Percentiles rank a stretch among this genome's conserved stretches.
phyloP scores from a whole-genome alignment of 2,329 filamentous ascomycete species.

The Trichoderma atrobrunneum region DNA sequence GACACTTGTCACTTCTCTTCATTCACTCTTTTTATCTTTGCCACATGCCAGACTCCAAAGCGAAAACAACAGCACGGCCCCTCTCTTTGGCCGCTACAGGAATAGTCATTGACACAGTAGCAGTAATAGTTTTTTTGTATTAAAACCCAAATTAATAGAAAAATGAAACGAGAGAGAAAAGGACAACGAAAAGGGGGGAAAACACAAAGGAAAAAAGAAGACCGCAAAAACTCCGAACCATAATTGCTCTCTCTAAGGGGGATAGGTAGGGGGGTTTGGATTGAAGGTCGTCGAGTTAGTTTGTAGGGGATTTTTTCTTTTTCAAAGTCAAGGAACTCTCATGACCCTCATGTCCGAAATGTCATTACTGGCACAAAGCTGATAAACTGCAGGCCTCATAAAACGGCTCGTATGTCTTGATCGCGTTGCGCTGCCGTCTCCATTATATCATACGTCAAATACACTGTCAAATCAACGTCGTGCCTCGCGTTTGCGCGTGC shows the following conservation, averaged over 20 bases:
- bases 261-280: slow-evolving; percentile 17
- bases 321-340: slow-evolving; percentile 2
- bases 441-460: slow-evolving; percentile 18
- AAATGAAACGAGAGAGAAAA: neutral
- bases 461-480: slow-evolving; percentile 5
- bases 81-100: slow-evolving; percentile 1
- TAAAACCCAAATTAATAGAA: slow-evolving; percentile 43
- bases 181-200: slow-evolving; percentile 36
- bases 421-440: slow-evolving; percentile 19
- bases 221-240: slow-evolving; percentile 49
- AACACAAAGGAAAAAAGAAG: slow-evolving; percentile 30
- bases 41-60: slow-evolving; percentile 12
- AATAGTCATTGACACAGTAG: slow-evolving; percentile 23
- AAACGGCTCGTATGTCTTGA: slow-evolving; percentile 16
- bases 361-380: slow-evolving; percentile 16
- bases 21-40: slow-evolving; percentile 9
- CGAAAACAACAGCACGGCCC: neutral
- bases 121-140: slow-evolving; percentile 38
- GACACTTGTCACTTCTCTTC: neutral
- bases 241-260: slow-evolving; percentile 38
- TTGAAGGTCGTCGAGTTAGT: slow-evolving; percentile 20
- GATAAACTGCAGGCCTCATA: slow-evolving; percentile 7
- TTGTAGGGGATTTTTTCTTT: neutral
- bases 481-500: neutral
- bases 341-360: slow-evolving; percentile 20